These are phyloP conservation scores for Corynespora cassiicola DNA, from an alignment of 2,329 filamentous ascomycete genomes.

Conservation along the genomic window DNA sequence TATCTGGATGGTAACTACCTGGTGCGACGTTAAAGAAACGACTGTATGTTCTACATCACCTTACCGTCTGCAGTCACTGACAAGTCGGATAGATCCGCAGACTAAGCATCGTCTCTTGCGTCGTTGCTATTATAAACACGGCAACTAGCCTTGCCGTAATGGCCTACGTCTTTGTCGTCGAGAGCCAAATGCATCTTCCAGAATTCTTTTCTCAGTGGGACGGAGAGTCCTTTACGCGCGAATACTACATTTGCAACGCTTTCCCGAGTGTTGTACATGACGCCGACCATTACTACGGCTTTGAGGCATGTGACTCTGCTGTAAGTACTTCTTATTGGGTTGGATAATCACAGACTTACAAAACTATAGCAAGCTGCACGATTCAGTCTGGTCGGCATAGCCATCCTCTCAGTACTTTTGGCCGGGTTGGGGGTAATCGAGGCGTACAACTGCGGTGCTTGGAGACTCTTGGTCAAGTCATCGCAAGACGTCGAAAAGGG, in stretches of 20 bases:
- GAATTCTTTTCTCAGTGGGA: conserved; percentile 6
- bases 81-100: conserved; percentile 7
- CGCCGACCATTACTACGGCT: conserved; percentile 11
- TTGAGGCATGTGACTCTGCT: conserved; percentile 12
- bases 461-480: not conserved
- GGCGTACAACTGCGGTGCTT: conserved; percentile 7
- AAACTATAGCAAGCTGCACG: no score
- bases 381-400: no score
- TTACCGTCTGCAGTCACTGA: not conserved
- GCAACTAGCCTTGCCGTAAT: conserved; percentile 6
- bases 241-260: conserved; percentile 18
- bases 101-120: conserved; percentile 7
- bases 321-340: no score
- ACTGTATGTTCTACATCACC: conserved; percentile 2
- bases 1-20: conserved; percentile 6
- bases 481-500: not conserved
- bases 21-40: conserved; percentile 5
- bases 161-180: conserved; percentile 14
- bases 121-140: conserved; percentile 5
- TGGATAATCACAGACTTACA: no score
- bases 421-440: conserved; percentile 6
- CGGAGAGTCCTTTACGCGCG: conserved; percentile 11
- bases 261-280: conserved; percentile 12
- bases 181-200: conserved; percentile 8
- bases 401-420: conserved; percentile 5